Evolutionary conservation across 345 rosid species (phyloP), one percentile per base, ranked within the genome.

Genomic region (Mallotus nudiflorus): DNA sequence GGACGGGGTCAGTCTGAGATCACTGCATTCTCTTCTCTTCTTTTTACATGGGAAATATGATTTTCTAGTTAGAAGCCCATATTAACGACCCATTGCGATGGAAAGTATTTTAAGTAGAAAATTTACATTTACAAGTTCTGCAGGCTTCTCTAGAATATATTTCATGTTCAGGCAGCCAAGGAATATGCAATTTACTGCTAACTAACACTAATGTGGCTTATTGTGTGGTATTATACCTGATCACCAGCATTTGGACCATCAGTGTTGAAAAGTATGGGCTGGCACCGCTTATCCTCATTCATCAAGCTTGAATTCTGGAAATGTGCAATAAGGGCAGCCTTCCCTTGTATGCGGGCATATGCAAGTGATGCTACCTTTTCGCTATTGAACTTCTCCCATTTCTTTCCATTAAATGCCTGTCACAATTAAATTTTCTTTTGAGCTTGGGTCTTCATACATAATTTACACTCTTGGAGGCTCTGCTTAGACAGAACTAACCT

Each of bases 331-430:
- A 89, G 92, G 40, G 96, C 88, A 5, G 81, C 65, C 72, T 87
- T 87, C 63, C 95, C 95, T 84, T 89, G 91, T 64, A 89, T 87
- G 37, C 95, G 91, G 56, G 82, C 96, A 71, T 87, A 89, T 19
- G 96, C 89, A 63, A 87, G 83, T 20, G 85, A 83, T 73, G 96
- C 96, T 28, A 87, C 90, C 77, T 89, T 89, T 57, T 87, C 88
- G 15, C 92, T 89, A 70, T 89, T 89, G 86, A 89, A 89, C 66
- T 89, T 89, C 76, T 87, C 92, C 96, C 96, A 89, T 68, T 87
- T 89, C 86, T 87, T 89, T 45, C 96, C 92, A 69, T 86, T 83
- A 67, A 89, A 87, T 28, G 89, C 80, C 96, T 87, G 70, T 58
- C 64, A 24, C 46, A 74, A 57, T 75, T 56, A 15, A 19, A 37